A percentile compares a stretch with the other conserved stretches of the same genome.
Evolutionary conservation across 2,329 filamentous ascomycete genomes (phyloP).

Genomic region (Aureobasidium sp.): DNA sequence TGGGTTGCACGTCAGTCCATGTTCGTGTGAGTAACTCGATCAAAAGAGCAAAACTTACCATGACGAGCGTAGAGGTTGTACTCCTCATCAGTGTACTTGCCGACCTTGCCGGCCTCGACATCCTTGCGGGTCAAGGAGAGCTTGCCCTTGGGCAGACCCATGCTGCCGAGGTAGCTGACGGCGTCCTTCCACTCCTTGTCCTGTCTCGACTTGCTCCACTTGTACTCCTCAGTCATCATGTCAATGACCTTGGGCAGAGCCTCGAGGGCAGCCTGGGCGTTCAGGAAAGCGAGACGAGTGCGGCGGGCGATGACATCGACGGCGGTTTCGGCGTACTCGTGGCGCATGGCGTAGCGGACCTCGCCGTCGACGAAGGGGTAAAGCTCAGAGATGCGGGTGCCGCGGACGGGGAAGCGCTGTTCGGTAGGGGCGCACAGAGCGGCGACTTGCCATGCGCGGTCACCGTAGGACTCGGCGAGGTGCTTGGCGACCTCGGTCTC

Average conservation of each 20-base stretch:
- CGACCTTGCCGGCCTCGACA: slow-evolving; percentile 50
- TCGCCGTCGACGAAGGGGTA: slow-evolving; percentile 93
- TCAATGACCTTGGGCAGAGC: slow-evolving; percentile 80
- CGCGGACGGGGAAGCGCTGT: slow-evolving; percentile 73
- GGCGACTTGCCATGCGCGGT: slow-evolving; percentile 86
- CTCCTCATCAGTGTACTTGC: slow-evolving; percentile 43
- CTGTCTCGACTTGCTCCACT: slow-evolving; percentile 67
- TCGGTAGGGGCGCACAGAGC: slow-evolving; percentile 71
- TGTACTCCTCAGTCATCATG: slow-evolving; percentile 76
- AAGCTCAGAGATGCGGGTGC: slow-evolving; percentile 68
- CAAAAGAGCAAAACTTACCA: slow-evolving; percentile 34
- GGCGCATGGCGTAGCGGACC: slow-evolving; percentile 75
- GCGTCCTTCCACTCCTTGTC: slow-evolving; percentile 74
- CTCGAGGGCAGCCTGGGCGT: slow-evolving; percentile 83
- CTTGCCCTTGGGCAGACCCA: slow-evolving; percentile 55
- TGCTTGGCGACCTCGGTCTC: slow-evolving; percentile 91
- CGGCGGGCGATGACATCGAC: slow-evolving; percentile 81
- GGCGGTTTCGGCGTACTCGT: slow-evolving; percentile 88
- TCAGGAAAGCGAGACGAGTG: slow-evolving; percentile 81
- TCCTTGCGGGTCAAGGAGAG: slow-evolving; percentile 50
- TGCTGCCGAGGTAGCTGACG: slow-evolving; percentile 51
- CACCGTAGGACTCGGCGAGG: slow-evolving; percentile 79
- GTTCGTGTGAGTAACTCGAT: not conserved
- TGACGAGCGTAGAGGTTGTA: slow-evolving; percentile 44
- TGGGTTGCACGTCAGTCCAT: not conserved